A percentile compares a stretch with the other conserved stretches of the same genome.
Conservation (phyloP, 495 filamentous ascomycete genomes). For the Gamarada debralockiae region DNA sequence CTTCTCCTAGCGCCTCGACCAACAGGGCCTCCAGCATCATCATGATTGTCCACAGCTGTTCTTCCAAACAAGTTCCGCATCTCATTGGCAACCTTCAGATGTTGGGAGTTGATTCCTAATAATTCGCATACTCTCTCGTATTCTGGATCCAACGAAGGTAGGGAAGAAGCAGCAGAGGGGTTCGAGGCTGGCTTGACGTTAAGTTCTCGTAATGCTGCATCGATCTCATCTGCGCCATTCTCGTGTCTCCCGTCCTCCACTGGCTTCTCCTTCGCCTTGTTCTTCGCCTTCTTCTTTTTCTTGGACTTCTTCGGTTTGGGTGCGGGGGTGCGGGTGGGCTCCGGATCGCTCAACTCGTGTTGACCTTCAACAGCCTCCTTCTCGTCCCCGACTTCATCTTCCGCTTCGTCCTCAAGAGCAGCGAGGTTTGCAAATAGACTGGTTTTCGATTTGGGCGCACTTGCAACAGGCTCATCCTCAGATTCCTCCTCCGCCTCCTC, state of each 20-base stretch:
- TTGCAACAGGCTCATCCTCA: constrained; percentile 37
- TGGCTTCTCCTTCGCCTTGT: constrained; percentile 24
- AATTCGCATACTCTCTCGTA: constrained; percentile 49
- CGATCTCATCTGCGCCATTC: constrained; percentile 71
- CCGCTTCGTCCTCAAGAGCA: constrained; percentile 38
- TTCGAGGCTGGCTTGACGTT: constrained; percentile 25
- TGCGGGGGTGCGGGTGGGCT: constrained; percentile 14
- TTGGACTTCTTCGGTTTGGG: constrained; percentile 44
- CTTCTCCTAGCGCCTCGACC: constrained; percentile 45
- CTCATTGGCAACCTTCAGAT: constrained; percentile 85
- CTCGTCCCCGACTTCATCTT: constrained; percentile 43
- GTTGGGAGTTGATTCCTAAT: constrained; percentile 69
- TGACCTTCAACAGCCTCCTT: constrained; percentile 45
- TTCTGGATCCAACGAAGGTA: constrained; percentile 23
- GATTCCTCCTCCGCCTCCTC: constrained; percentile 29
- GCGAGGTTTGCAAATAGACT: constrained; percentile 48
- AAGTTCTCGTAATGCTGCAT: constrained; percentile 69
- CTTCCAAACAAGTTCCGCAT: constrained; percentile 92
- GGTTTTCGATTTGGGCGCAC: constrained; percentile 27
- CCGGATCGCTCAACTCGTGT: constrained; percentile 3
- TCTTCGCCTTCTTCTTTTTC: constrained; percentile 52
- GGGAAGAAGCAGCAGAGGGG: constrained; percentile 11
- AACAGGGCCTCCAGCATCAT: constrained; percentile 39
- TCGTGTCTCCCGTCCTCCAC: constrained; percentile 38
- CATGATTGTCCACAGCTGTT: constrained; percentile 58